phyloP scores from a whole-genome alignment of 2,329 filamentous ascomycete genomes.

The Rutstroemia sp. region DNA sequence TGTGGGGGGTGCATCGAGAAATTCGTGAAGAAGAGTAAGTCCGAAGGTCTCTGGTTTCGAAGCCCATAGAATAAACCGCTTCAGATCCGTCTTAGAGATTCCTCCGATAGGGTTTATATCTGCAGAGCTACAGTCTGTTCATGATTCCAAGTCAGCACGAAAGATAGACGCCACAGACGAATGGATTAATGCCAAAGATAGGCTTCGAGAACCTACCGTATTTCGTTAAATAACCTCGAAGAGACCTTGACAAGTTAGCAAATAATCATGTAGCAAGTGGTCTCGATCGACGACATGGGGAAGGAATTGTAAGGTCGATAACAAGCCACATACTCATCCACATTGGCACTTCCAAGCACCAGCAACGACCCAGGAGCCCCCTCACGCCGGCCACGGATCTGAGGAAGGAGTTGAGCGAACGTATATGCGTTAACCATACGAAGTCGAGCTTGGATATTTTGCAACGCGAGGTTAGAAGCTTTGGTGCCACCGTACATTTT shows the following conservation, averaged over 20 bases:
- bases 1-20: conserved; percentile 55
- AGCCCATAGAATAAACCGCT: conserved; percentile 63
- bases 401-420: conserved; percentile 50
- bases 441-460: conserved; percentile 56
- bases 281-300: too few relatives aligned
- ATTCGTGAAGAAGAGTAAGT: conserved; percentile 57
- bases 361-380: conserved; percentile 47
- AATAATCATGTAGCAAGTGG: too few relatives aligned
- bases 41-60: conserved; percentile 44
- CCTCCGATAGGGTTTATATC: conserved; percentile 55
- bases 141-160: conserved; percentile 33
- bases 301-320: too few relatives aligned
- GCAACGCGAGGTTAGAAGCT: conserved; percentile 45
- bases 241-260: conserved; percentile 12
- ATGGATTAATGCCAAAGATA: not conserved
- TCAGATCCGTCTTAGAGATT: conserved; percentile 59
- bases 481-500: conserved; percentile 48
- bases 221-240: conserved; percentile 58
- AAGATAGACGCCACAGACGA: too few relatives aligned
- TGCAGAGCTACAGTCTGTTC: conserved; percentile 39
- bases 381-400: conserved; percentile 44
- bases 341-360: conserved; percentile 61
- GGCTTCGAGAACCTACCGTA: not conserved
- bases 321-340: conserved; percentile 38
- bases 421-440: conserved; percentile 60